Conservation (phyloP, 139 green algal genomes). For the Volvox africanus region DNA sequence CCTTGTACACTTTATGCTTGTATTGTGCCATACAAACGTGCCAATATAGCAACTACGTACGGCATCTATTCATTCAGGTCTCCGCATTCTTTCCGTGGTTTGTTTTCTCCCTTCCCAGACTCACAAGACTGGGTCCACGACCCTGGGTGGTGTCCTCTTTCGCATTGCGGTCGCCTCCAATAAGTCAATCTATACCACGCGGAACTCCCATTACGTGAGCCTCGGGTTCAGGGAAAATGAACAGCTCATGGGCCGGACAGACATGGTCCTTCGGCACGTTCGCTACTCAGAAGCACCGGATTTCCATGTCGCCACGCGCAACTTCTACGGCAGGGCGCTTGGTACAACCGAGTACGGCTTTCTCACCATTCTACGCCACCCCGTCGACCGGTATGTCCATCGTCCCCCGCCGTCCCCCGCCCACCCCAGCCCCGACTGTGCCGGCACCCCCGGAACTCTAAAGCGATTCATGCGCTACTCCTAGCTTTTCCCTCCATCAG, state of each 20-base stretch:
- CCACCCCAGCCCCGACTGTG: too few relatives aligned
- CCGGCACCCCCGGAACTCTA: too few relatives aligned
- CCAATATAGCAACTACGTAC: too few relatives aligned
- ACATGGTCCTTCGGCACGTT: slow-evolving; percentile 25
- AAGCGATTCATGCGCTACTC: too few relatives aligned
- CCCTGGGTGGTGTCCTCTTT: slow-evolving; percentile 19
- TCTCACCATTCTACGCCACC: slow-evolving; percentile 19
- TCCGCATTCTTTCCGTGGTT: too few relatives aligned
- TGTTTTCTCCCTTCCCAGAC: background rate
- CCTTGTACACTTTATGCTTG: background rate
- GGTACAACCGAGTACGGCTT: slow-evolving; percentile 25
- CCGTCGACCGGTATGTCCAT: background rate
- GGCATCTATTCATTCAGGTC: too few relatives aligned
- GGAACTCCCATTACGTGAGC: background rate
- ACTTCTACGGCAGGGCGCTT: slow-evolving; percentile 27
- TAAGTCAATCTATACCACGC: slow-evolving; percentile 6
- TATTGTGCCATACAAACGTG: background rate
- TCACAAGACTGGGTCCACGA: slow-evolving; percentile 31
- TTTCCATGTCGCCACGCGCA: slow-evolving; percentile 1
- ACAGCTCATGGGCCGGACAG: background rate
- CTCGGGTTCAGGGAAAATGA: slow-evolving; percentile 1
- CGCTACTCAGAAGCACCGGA: background rate
- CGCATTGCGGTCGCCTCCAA: background rate
- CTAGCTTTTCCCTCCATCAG: too few relatives aligned
- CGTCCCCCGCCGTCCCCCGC: background rate